Base-by-base conservation (phyloP, 257 asterid genomes). In the Plantago elongata region DNA sequence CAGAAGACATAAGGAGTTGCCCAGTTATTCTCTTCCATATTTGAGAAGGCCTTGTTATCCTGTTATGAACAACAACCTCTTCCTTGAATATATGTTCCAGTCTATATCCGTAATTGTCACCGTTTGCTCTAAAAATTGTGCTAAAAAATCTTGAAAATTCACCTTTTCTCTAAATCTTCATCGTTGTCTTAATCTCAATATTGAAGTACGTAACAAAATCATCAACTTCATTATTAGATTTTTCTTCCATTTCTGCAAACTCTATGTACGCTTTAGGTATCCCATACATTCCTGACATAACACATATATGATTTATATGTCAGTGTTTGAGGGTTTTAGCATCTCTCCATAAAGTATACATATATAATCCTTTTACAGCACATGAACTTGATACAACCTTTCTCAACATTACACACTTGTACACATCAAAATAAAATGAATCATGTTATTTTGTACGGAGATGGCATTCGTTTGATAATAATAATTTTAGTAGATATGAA, bases 41-140 rank as follows among this genome's bases (percentile, higher is more conserved):
- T 17, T 76, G 86, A 47, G 95, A 71, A 27, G 95, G 96, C 68
- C 56, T 87, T 45, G 72, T 75, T 30, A 85, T 80, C 76, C 92
- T 81, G 43, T 82, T 66, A 68, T 81, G 87, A 69, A 87, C 83
- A 37, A 82, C 67, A 59, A 86, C 86, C 83, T 92, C 99, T 78
- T 92, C 95, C 84, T 87, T 92, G 44, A 94, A 77, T 71, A 92
- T 87, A 66, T 87, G 75, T 76, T 89, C 71, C 87, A 92, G 73
- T 74, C 97, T 79, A 82, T 89, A 89, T 81, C 89, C 97, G 58
- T 86, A 87, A 78, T 92, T 95, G 50, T 87, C 91, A 58, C 86
- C 81, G 47, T 65, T 81, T 29, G 70, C 69, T 75, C 96, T 72
- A 66, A 83, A 84, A 64, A 92, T 52, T 38, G 79, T 81, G 73